Base-by-base conservation (phyloP, 2,329 filamentous ascomycete species). In the Eutypa lata region DNA sequence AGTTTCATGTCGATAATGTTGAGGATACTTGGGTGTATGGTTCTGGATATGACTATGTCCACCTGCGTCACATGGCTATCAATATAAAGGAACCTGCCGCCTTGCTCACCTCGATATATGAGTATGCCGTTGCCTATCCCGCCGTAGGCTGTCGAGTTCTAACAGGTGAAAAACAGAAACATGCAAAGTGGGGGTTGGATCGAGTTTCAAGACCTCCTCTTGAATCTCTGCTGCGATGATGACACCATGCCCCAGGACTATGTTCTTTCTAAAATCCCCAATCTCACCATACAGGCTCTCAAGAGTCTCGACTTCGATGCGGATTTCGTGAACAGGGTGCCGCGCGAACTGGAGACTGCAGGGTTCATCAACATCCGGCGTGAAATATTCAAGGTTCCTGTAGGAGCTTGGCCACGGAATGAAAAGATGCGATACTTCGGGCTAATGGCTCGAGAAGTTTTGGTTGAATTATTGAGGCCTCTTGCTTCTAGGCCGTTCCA, bases 1-100 rank as follows among this genome's bases (percentile, higher is more conserved):
- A 76, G 45, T 86, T 83, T 58, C 72, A 76, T 59, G 74, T 80
- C n/a, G 77, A 80, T 57, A 78, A 82, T 57, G 70, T 77, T 19
- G 74, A 80, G 58, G 68, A 75, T 48, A 66, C 72, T 3, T 81
- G 78, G 79, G 51, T 45, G 13, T 48, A 47, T 2, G 76, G 74
- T 56, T 62, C 70, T 1, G 66, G 75, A 53, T 79, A 82, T 57
- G 81, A 84, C 60, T 76, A 79, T 52, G 77, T 86, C 44, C 80
- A 84, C 60, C 65, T 75, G 21, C 73, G 82, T 46, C 73, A 79
- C 21, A 70, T 85, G 62, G 70, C 75, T 6, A 75, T 75, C 21
- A 77, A 75, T 28, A 73, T 86, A 44, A 68, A 73, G 14, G 70
- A 83, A 60, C 83, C 81, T 65, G 70, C 70, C 3, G 68, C 68